Evolutionary conservation across 1,139 yeast genomes (phyloP).

Genomic region (Blastobotrys arbuscula): DNA sequence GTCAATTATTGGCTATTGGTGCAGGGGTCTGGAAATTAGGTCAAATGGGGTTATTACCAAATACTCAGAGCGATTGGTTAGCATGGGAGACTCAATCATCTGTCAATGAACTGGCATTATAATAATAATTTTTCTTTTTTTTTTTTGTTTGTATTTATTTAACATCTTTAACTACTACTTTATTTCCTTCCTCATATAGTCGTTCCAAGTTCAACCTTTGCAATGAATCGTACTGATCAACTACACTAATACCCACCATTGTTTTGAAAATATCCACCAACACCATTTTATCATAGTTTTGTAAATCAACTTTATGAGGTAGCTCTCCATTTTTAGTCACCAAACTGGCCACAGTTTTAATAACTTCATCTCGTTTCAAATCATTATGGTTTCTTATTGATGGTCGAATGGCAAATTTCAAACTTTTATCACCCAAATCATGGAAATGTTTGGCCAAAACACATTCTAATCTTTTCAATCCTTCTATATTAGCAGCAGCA

Average conservation of each 20-base stretch:
- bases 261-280: conserved; percentile 78
- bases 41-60: conserved; percentile 87
- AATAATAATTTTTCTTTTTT: not conserved
- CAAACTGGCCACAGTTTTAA: conserved; percentile 60
- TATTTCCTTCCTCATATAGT: conserved; percentile 39
- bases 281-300: conserved; percentile 70
- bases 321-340: conserved; percentile 45
- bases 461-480: conserved; percentile 52
- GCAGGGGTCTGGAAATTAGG: conserved; percentile 84
- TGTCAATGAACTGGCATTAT: conserved; percentile 24
- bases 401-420: conserved; percentile 77
- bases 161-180: not conserved
- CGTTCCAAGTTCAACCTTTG: conserved; percentile 60
- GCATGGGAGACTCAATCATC: conserved; percentile 65
- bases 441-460: conserved; percentile 70
- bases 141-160: too few species aligned
- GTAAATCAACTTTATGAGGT: conserved; percentile 75
- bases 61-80: conserved; percentile 83
- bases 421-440: conserved; percentile 28
- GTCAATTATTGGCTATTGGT: conserved; percentile 60
- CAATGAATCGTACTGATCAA: conserved; percentile 51
- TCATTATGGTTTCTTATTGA: conserved; percentile 73
- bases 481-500: conserved; percentile 65
- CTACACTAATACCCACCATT: conserved; percentile 41
- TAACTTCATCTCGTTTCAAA: conserved; percentile 62